Evolutionary conservation across 306 rosid species (phyloP).

Genomic region (Erythrophleum fordii): DNA sequence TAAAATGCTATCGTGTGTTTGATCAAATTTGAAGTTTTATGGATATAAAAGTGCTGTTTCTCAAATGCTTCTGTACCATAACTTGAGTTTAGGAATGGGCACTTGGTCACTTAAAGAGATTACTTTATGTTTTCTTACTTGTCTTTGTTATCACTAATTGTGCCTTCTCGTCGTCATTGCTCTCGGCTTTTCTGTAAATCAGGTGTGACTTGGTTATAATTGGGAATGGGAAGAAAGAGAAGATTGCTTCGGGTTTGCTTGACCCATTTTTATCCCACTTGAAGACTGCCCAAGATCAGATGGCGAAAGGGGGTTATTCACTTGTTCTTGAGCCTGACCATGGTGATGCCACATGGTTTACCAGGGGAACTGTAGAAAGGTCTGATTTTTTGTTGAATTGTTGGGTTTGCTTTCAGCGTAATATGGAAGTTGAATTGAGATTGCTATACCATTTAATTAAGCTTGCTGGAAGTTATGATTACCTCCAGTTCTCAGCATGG

Average conservation of each 20-base stretch:
- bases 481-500: constrained; percentile 22
- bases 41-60: constrained; percentile 19
- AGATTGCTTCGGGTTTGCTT: constrained; percentile 90
- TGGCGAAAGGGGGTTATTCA: constrained; percentile 96
- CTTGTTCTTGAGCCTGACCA: constrained; percentile 84
- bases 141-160: constrained; percentile 11
- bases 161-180: constrained; percentile 21
- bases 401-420: constrained; percentile 4
- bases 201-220: constrained; percentile 94
- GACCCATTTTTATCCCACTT: constrained; percentile 89
- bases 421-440: constrained; percentile 24
- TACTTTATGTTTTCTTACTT: neutral
- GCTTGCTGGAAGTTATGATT: constrained; percentile 24
- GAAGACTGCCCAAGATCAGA: constrained; percentile 94
- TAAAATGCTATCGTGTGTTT: neutral
- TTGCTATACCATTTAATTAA: constrained; percentile 10
- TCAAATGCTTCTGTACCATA: neutral
- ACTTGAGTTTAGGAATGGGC: constrained; percentile 9
- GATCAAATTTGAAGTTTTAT: constrained; percentile 30
- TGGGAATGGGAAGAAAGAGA: constrained; percentile 90
- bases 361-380: constrained; percentile 89
- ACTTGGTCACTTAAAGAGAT: neutral
- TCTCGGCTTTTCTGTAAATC: constrained; percentile 16
- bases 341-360: constrained; percentile 74
- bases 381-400: constrained; percentile 34